Evolutionary conservation across 805 yeast genomes (phyloP), one percentile per base, ranked within the genome.

Genomic region (Candida nanaspora): DNA sequence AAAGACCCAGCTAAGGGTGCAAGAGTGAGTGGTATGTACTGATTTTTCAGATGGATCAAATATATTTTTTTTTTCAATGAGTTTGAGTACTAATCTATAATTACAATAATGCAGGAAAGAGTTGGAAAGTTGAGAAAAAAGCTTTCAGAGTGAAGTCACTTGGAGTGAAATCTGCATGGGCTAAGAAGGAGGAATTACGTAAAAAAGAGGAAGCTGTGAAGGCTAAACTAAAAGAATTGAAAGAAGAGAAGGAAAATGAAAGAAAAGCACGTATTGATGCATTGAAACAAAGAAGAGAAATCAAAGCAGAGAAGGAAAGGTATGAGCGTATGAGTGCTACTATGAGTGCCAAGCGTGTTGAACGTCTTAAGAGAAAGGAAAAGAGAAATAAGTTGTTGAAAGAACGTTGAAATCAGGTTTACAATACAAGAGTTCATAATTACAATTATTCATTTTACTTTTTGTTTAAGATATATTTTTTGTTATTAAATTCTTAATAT

Each of bases 301-400:
- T 78, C 60, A 83, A 82, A 69, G 96, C 75, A 43, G 98, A 91
- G 62, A 78, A 78, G 62, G 97, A 91, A 59, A 76, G 98, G 53
- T 86, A 80, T 56, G 95, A 84, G 55, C 70, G 70, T 56, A 59
- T 91, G 57, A 93, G 95, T 11, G 73, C 76, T 42, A 86, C 83
- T 63, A 86, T 91, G 95, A 91, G 87, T 58, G 83, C 83, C 33
- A 89, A 88, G 80, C 84, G 79, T 69, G 85, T 88, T 32, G 98
- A 88, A 48, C 77, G 98, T 64, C 60, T 91, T 66, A 81, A 84
- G 66, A 81, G 83, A 69, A 80, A 83, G 57, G 98, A 91, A 59
- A 91, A 91, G 82, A 81, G 98, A 66, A 91, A 89, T 68, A 91
- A 91, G 67, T 69, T 88, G 55, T 78, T 89, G 59, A 87, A 82